Evolutionary conservation across 257 asterid species (phyloP).

Genomic region (Fraxinus excelsior): DNA sequence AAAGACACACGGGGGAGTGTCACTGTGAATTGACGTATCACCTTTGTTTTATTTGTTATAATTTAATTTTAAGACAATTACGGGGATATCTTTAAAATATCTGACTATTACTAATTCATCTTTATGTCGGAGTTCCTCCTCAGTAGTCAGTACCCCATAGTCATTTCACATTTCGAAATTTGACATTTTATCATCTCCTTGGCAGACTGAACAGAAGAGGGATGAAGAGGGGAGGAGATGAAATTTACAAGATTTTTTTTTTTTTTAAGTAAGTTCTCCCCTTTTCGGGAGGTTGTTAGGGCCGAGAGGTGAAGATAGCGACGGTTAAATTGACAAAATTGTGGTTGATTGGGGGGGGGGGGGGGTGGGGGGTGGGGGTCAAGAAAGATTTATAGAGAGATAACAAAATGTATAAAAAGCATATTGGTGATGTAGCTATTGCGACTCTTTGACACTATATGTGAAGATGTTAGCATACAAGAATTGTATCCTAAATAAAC

Average conservation of each 20-base stretch:
- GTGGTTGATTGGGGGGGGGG: no score
- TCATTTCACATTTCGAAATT: no score
- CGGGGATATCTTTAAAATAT: neutral
- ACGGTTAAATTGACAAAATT: neutral
- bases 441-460: neutral
- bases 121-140: no score
- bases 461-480: neutral
- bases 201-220: neutral
- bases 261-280: no score
- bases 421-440: neutral
- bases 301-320: neutral
- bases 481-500: neutral
- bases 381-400: no score
- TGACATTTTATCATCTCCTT: neutral
- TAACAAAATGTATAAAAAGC: no score
- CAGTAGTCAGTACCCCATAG: neutral
- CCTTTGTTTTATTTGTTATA: neutral
- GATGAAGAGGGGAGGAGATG: no score
- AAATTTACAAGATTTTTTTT: no score
- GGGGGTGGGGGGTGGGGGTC: no score
- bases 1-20: neutral
- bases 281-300: neutral
- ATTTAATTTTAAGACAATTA: neutral
- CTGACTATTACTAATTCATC: no score
- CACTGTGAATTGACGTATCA: neutral